Evolutionary conservation across 805 yeast species (phyloP).

Genomic region (Cyberlindnera veronae): DNA sequence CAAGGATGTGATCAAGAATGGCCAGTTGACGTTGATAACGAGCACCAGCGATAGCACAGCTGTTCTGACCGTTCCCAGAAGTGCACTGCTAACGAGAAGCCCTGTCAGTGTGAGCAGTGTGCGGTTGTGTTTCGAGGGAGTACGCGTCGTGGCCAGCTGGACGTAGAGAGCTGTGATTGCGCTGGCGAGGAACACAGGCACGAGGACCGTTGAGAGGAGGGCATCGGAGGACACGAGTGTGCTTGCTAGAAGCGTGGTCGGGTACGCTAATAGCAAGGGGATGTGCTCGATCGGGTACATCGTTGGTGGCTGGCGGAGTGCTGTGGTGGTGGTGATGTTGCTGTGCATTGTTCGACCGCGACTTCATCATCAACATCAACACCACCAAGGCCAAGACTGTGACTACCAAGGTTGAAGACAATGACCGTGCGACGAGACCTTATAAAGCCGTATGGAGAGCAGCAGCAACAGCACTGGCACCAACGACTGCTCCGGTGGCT

Average conservation of each 20-base stretch:
- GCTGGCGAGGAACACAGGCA: background rate
- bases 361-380: background rate
- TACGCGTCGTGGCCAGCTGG: background rate
- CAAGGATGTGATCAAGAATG: conserved; percentile 11
- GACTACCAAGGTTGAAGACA: too few relatives aligned
- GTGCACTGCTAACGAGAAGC: conserved; percentile 12
- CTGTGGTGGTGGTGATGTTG: background rate
- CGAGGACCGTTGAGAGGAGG: background rate
- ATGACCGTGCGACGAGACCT: too few relatives aligned
- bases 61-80: conserved; percentile 25
- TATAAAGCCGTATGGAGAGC: background rate
- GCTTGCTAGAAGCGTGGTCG: conserved; percentile 24
- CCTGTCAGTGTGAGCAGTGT: conserved; percentile 11
- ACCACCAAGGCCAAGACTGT: background rate
- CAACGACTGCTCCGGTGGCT: conserved; percentile 23
- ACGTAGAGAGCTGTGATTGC: background rate
- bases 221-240: conserved; percentile 10
- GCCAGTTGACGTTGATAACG: conserved; percentile 15
- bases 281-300: conserved; percentile 23
- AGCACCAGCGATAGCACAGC: conserved; percentile 20
- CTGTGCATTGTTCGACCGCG: background rate
- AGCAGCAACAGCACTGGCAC: conserved; percentile 5
- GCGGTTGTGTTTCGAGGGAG: background rate
- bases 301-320: conserved; percentile 3
- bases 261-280: conserved; percentile 28